phyloP scores from a whole-genome alignment of 257 asterid genomes.

The Sherardia arvensis region DNA sequence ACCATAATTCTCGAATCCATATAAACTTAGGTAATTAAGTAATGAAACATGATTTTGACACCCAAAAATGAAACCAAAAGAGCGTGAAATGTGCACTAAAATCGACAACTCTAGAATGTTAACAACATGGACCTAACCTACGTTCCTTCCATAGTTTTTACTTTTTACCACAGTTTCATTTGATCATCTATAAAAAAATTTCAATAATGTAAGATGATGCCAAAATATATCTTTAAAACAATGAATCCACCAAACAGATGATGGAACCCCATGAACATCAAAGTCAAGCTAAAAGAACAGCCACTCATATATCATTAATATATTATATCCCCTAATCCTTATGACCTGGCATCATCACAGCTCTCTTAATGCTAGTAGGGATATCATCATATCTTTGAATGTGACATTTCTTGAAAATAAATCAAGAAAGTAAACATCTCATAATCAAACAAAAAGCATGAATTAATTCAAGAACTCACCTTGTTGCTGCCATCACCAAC shows the following conservation, averaged over 20 bases:
- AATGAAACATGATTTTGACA: not conserved
- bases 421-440: not conserved
- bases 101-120: not conserved
- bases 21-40: not conserved
- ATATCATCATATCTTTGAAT: not conserved
- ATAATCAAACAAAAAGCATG: not conserved
- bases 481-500: slow-evolving; percentile 83
- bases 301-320: not conserved
- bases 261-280: not conserved
- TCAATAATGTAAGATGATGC: not conserved
- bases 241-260: not conserved
- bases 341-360: slow-evolving; percentile 8
- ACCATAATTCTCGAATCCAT: too few species aligned
- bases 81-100: not conserved
- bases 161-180: not conserved
- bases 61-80: not conserved
- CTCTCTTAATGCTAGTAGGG: not conserved
- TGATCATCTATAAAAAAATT: not conserved
- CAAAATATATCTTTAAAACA: not conserved
- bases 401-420: not conserved
- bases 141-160: not conserved
- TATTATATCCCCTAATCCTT: not conserved
- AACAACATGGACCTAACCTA: not conserved
- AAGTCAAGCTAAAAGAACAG: not conserved
- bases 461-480: slow-evolving; percentile 28